A percentile compares a stretch with the other conserved stretches of the same genome.
phyloP scores from a whole-genome alignment of 2,329 filamentous ascomycete genomes.

The Alternaria rosae region DNA sequence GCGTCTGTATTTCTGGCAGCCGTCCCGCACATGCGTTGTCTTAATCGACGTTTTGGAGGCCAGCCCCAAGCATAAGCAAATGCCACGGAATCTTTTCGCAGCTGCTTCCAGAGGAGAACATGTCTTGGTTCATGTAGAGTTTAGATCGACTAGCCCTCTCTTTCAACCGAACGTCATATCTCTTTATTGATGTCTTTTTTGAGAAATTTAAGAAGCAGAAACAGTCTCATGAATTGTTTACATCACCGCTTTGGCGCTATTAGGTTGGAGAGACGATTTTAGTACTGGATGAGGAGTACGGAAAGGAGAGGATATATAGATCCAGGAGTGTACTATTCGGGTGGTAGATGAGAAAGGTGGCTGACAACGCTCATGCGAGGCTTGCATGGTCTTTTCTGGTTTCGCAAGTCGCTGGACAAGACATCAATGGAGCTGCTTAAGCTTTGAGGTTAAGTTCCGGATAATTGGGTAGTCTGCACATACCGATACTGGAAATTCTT shows the following conservation, averaged over 20 bases:
- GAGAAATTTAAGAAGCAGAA: neutral
- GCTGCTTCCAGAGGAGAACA: neutral
- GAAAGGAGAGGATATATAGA: neutral
- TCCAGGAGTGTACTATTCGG: neutral
- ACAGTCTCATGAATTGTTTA: neutral
- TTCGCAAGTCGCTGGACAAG: neutral
- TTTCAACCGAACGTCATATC: neutral
- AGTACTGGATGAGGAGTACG: neutral
- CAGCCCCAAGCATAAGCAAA: neutral
- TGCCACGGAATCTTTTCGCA: neutral
- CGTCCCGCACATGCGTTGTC: neutral
- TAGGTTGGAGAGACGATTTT: neutral
- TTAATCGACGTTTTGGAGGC: too few relatives aligned
- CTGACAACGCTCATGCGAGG: neutral
- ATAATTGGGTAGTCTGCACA: neutral
- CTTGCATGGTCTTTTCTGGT: neutral
- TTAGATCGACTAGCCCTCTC: neutral
- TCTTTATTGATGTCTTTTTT: too few relatives aligned
- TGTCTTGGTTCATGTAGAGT: neutral
- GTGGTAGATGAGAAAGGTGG: rapidly evolving
- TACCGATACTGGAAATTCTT: rapidly evolving
- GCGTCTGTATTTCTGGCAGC: neutral
- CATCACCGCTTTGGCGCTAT: neutral
- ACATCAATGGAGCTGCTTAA: neutral
- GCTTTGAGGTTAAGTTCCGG: rapidly evolving